Evolutionary conservation across 257 asterid species (phyloP).

Genomic region (Plantago major): DNA sequence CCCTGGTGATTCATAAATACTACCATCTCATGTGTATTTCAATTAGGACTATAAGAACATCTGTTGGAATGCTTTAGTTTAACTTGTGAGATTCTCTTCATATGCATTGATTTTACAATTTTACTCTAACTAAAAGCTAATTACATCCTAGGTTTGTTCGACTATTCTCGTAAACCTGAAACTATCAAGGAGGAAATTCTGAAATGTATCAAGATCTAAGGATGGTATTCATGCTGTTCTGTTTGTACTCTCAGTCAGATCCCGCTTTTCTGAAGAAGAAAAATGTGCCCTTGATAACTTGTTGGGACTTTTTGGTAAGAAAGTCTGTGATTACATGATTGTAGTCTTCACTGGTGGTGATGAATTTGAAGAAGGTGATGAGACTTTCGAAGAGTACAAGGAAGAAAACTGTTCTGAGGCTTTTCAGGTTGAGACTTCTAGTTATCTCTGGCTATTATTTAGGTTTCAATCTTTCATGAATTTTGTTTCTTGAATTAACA

Average conservation of each 20-base stretch:
- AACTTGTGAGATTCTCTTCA: not conserved
- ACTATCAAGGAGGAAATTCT: slow-evolving; percentile 52
- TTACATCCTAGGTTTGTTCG: slow-evolving; percentile 52
- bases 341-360: slow-evolving; percentile 86
- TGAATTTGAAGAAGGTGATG: slow-evolving; percentile 60
- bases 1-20: slow-evolving; percentile 42
- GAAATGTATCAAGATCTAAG: slow-evolving; percentile 63
- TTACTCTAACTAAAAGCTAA: not conserved
- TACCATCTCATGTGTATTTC: not conserved
- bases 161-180: slow-evolving; percentile 40
- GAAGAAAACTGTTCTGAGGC: slow-evolving; percentile 42
- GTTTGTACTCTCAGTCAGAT: slow-evolving; percentile 63
- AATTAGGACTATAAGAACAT: too few species aligned
- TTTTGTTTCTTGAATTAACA: not conserved
- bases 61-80: too few species aligned
- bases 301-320: slow-evolving; percentile 56
- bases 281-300: slow-evolving; percentile 62
- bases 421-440: slow-evolving; percentile 36
- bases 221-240: slow-evolving; percentile 88
- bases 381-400: slow-evolving; percentile 45
- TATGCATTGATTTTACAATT: not conserved
- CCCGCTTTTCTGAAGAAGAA: slow-evolving; percentile 77
- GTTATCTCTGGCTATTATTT: not conserved
- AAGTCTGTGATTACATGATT: slow-evolving; percentile 63
- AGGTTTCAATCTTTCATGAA: not conserved